These are phyloP conservation scores for Dictyostelium capitatum DNA, from an alignment of 78 protist genomes.

Conservation along the genomic window DNA sequence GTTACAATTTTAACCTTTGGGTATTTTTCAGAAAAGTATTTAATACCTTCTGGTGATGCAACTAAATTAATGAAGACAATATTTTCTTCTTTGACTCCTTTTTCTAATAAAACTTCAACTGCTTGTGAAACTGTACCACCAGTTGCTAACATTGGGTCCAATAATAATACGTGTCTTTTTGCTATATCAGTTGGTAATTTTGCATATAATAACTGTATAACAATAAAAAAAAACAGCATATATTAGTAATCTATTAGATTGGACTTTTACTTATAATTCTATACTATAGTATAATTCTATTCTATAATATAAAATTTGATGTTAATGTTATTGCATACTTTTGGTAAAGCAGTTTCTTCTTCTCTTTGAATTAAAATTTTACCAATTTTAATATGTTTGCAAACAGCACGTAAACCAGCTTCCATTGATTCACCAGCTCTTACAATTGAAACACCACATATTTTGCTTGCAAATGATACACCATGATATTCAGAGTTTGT, in stretches of 20 bases:
- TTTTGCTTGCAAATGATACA: slow-evolving; percentile 65
- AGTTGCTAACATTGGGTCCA: slow-evolving; percentile 92
- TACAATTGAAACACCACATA: slow-evolving; percentile 90
- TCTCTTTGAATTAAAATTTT: slow-evolving; percentile 94
- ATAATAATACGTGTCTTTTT: slow-evolving; percentile 75
- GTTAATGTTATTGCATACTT: slow-evolving; percentile 46
- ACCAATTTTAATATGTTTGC: slow-evolving; percentile 91
- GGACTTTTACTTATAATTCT: too few species aligned
- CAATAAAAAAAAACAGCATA: background rate
- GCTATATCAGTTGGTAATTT: slow-evolving; percentile 83
- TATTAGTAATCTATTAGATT: too few species aligned
- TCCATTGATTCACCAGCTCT: slow-evolving; percentile 96
- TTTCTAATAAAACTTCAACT: slow-evolving; percentile 75
- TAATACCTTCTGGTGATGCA: slow-evolving; percentile 87
- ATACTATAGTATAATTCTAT: too few species aligned
- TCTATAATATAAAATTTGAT: background rate
- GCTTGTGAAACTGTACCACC: slow-evolving; percentile 87
- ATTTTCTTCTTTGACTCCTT: slow-evolving; percentile 78
- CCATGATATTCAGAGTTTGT: slow-evolving; percentile 78
- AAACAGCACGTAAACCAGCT: slow-evolving; percentile 85
- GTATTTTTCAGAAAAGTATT: slow-evolving; percentile 26
- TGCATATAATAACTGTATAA: slow-evolving; percentile 66
- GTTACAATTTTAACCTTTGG: slow-evolving; percentile 82
- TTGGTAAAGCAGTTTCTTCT: slow-evolving; percentile 90
- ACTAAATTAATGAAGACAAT: slow-evolving; percentile 85